These are phyloP conservation scores for Mycosarcoma mackinlayi DNA, from an alignment of 1,284 basidiomycete species.

Conservation along the genomic window DNA sequence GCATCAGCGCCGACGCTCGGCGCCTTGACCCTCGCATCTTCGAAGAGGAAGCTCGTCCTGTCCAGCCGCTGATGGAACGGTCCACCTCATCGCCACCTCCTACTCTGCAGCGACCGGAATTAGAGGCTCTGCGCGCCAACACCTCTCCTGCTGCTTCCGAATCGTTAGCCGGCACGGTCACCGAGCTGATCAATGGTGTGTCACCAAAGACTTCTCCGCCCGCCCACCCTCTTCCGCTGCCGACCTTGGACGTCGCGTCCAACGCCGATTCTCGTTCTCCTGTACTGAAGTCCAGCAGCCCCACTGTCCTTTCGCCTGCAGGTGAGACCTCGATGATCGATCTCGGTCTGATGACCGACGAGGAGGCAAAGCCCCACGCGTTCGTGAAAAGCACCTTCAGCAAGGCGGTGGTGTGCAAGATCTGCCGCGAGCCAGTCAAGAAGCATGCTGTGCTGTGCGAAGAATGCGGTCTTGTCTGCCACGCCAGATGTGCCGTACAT, in stretches of 20 bases:
- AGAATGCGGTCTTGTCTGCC: constrained; percentile 87
- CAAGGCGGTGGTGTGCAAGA: constrained; percentile 87
- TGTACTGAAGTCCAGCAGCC: constrained; percentile 5
- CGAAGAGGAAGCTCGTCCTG: constrained; percentile 11
- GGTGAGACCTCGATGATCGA: constrained; percentile 49
- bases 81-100: constrained; percentile 45
- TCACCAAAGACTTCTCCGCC: constrained; percentile 24
- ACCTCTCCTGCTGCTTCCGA: constrained; percentile 30
- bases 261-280: constrained; percentile 1
- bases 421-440: constrained; percentile 83
- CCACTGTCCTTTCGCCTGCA: constrained; percentile 16
- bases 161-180: constrained; percentile 15
- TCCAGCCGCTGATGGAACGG: constrained; percentile 44
- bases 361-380: constrained; percentile 72
- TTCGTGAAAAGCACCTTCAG: constrained; percentile 92
- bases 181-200: constrained; percentile 16
- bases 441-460: constrained; percentile 88
- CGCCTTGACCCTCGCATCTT: constrained; percentile 70
- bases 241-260: constrained; percentile 12
- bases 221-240: constrained; percentile 8
- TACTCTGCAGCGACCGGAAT: constrained; percentile 29
- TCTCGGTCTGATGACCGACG: constrained; percentile 33
- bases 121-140: constrained; percentile 32
- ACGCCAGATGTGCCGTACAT: constrained; percentile 79
- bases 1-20: constrained; percentile 85